These are phyloP conservation scores for Ceratobasidium sp. DNA, from an alignment of 1,284 basidiomycete genomes.

Conservation along the genomic window DNA sequence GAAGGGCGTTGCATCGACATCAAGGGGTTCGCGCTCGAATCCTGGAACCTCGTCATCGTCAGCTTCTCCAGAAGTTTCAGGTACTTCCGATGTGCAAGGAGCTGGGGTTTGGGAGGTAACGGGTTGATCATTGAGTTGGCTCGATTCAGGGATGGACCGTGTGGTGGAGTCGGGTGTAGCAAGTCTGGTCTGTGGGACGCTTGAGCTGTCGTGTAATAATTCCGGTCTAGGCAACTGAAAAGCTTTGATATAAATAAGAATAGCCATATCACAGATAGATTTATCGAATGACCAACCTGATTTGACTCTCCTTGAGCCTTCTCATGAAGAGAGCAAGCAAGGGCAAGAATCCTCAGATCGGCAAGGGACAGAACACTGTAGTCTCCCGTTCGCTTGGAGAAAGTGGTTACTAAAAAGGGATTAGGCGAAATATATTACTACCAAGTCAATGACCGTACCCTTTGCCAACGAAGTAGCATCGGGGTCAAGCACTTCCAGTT, in stretches of 20 bases:
- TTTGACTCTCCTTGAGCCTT: constrained; percentile 52
- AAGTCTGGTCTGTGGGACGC: background rate
- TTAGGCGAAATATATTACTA: constrained; percentile 25
- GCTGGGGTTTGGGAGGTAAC: background rate
- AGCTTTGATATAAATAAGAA: background rate
- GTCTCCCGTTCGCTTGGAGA: constrained; percentile 97
- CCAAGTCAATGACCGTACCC: constrained; percentile 66
- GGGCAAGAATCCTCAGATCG: constrained; percentile 92
- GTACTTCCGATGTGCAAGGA: background rate
- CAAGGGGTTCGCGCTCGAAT: constrained; percentile 43
- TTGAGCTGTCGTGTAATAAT: background rate
- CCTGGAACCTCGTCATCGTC: constrained; percentile 53
- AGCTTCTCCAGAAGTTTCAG: background rate
- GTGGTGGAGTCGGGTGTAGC: constrained; percentile 1
- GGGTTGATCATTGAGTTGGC: background rate
- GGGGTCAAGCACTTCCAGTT: constrained; percentile 80
- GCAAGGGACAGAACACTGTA: constrained; percentile 92
- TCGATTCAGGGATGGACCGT: background rate
- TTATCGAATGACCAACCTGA: constrained; percentile 7
- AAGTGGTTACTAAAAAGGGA: constrained; percentile 78
- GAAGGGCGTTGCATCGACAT: constrained; percentile 39
- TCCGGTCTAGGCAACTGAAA: background rate
- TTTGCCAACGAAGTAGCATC: constrained; percentile 79
- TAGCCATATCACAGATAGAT: background rate
- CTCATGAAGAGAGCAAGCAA: constrained; percentile 85